These are phyloP conservation scores for Lindgomyces ingoldianus DNA, from an alignment of 495 filamentous ascomycete species.

Conservation along the genomic window DNA sequence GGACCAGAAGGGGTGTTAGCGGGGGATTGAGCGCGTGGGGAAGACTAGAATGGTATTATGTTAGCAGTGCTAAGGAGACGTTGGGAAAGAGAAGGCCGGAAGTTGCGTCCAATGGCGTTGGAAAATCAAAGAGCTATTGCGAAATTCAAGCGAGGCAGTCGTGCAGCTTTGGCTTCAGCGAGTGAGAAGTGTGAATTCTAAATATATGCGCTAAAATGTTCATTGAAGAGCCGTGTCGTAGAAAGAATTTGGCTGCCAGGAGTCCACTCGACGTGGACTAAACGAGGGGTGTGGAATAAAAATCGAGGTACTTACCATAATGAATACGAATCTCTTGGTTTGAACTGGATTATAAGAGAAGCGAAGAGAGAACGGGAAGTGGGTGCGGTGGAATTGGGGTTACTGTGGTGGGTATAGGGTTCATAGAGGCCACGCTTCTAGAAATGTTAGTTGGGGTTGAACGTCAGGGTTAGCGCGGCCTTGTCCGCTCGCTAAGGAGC, in stretches of 20 bases:
- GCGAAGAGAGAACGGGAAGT: neutral
- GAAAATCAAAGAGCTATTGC: neutral
- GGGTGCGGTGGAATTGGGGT: conserved; percentile 13
- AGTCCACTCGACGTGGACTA: too few relatives aligned
- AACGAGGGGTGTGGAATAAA: too few relatives aligned
- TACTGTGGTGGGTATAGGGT: conserved; percentile 4
- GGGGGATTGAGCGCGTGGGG: conserved; percentile 72
- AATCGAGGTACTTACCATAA: conserved; percentile 3
- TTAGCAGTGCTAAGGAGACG: neutral
- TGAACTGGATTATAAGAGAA: neutral
- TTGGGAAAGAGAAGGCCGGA: neutral
- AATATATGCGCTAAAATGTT: too few relatives aligned
- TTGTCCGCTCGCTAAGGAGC: conserved; percentile 7
- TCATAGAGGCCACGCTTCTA: conserved; percentile 36
- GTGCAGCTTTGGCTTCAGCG: neutral
- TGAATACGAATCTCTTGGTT: neutral
- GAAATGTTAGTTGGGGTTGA: conserved; percentile 28
- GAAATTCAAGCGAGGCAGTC: neutral
- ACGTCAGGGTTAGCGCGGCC: conserved; percentile 25
- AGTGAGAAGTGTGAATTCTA: neutral
- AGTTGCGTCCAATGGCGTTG: neutral
- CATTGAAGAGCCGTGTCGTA: too few relatives aligned
- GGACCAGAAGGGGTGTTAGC: conserved; percentile 54
- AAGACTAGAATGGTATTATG: conserved; percentile 56
- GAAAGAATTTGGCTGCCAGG: too few relatives aligned